Base-by-base conservation (phyloP, 352 stramenopile species). In the Peronospora tabacina region DNA sequence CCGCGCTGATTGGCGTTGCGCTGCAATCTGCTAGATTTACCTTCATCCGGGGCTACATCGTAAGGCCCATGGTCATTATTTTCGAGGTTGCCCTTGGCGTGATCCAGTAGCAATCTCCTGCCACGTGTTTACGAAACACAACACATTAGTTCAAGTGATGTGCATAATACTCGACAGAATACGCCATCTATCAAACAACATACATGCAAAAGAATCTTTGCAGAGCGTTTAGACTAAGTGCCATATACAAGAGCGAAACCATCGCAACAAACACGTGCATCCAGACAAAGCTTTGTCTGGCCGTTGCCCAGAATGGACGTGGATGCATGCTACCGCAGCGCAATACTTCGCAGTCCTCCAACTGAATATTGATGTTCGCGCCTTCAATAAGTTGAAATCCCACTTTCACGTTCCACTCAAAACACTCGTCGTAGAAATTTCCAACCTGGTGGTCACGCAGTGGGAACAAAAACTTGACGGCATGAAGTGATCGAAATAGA, bases 381-480 rank as follows among this genome's bases (percentile, higher is more conserved):
- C 48, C 64, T 38, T 87, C 53, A 13, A 81, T 53, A 28, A 72
- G 68, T 26, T 66, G 42, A 19, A 91, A 66, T 3, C 52, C 56
- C 34, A 88, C 51, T 49, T 75, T 72, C 13, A 94, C 62, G 28
- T 69, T 57, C 82, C 82, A 94, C 47, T 87, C 78, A 54, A 91
- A 94, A 49, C 82, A 94, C 37, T 94, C 82, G 36, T 75, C 58
- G 58, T 94, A 94, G 33, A 79, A 86, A 38, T 72, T 55, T 11
- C 82, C 82, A 47, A 82, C 81, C 56, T 94, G 80, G 8, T 58
- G 68, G 34, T 94, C 82, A 24, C 75, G 72, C 22, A 94, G 50
- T 3, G 60, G 56, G 28, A 94, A 78, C 10, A 62, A 58, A 36
- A 91, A 75, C 24, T 49, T 59, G 15, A 90, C 52, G 9, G 16